Evolutionary conservation across 148 eudicot genomes (phyloP).

Genomic region (Heliosperma pusillum): DNA sequence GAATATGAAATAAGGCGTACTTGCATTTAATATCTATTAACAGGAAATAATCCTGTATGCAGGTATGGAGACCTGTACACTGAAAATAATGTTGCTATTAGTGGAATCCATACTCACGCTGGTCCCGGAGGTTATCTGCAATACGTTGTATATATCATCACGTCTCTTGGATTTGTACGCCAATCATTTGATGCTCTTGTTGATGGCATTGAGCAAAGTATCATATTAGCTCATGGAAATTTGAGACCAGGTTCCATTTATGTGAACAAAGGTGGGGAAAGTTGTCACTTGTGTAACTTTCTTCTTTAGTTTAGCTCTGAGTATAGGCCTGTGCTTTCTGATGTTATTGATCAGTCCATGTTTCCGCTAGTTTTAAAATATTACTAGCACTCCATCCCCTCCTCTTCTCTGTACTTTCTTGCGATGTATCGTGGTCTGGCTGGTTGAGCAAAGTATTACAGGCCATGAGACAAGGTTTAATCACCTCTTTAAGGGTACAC

Average conservation of each 20-base stretch:
- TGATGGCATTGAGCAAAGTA: slow-evolving; percentile 11
- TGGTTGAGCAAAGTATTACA: too few relatives aligned
- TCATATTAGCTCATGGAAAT: slow-evolving; percentile 49
- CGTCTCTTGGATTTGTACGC: slow-evolving; percentile 16
- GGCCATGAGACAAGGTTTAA: too few relatives aligned
- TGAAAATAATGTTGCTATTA: slow-evolving; percentile 88
- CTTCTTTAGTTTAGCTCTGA: background rate
- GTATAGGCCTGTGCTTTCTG: background rate
- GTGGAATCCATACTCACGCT: slow-evolving; percentile 97
- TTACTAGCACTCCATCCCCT: background rate
- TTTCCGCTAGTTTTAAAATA: background rate
- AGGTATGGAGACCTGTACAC: slow-evolving; percentile 86
- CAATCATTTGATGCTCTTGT: slow-evolving; percentile 13
- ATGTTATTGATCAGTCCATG: background rate
- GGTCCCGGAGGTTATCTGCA: slow-evolving; percentile 96
- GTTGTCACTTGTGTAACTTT: background rate
- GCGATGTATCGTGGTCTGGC: too few relatives aligned
- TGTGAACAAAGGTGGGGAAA: slow-evolving; percentile 64
- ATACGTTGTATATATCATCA: slow-evolving; percentile 48
- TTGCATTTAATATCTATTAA: slow-evolving; percentile 9
- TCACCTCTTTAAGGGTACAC: too few relatives aligned
- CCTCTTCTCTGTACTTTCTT: too few relatives aligned
- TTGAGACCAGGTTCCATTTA: slow-evolving; percentile 83
- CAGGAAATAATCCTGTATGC: slow-evolving; percentile 23
- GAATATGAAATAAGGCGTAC: slow-evolving; percentile 12